Base-by-base conservation (phyloP, 129 eudicot species). In the Mikania micrantha region DNA sequence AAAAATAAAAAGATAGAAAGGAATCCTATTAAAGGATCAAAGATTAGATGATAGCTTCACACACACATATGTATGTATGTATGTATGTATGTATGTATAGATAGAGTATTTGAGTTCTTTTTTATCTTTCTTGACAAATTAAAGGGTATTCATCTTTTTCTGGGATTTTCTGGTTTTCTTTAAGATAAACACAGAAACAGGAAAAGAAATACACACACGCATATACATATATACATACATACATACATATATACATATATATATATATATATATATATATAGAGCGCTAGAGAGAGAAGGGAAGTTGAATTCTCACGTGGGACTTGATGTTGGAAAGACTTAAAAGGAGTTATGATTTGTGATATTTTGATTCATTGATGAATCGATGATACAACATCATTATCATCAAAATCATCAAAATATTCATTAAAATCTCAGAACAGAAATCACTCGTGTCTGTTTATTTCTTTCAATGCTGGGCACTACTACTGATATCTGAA, bases 301-400 rank as follows among this genome's bases (percentile, higher is more conserved):
- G 20, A 25, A 49, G 67, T 20, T n/a, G n/a, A n/a, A n/a, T n/a
- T 77, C 85, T 70, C 89, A 81, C 86, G 90, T 84, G 90, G 73
- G 90, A 62, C 60, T 71, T 77, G 85, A 81, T 87, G 80, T n/a
- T n/a, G 79, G 72, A 72, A 73, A 47, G 42, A 32, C 27, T 54
- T 60, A 13, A 47, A 75, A 65, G 45, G 52, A 56, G 79, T 34
- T 60, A 44, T 61, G 75, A 78, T 81, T 58, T 65, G 66, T 80
- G 77, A 78, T 84, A 65, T 79, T 74, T 64, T 45, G 66, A 69
- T 71, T 58, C 54, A 67, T 34, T 67, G 74, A 67, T 67, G 63
- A 7, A 40, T 58, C 67, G 17, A 59, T 19, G 54, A n/a, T 0
- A 70, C 63, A 75, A 5, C 54, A 75, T 62, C 62, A 39, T 56